Evolutionary conservation across 129 eudicot genomes (phyloP).

Genomic region (Lonicera japonica): DNA sequence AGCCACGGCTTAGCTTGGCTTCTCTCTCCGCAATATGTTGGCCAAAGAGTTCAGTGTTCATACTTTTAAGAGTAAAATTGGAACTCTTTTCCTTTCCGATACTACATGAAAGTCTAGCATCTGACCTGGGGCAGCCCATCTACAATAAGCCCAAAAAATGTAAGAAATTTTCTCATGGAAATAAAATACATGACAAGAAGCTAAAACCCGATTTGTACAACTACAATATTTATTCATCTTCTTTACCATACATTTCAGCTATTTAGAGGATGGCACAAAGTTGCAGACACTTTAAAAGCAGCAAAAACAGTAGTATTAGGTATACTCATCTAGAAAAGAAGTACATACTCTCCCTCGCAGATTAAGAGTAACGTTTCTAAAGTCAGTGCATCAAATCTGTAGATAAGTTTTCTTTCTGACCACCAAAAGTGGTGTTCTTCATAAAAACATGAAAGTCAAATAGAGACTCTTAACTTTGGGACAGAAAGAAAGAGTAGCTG

Average conservation of each 20-base stretch:
- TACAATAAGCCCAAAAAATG: slow-evolving; percentile 13
- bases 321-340: too few species aligned
- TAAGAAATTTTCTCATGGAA: not conserved
- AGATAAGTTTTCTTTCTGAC: too few species aligned
- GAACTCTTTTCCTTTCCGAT: slow-evolving; percentile 11
- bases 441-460: too few species aligned
- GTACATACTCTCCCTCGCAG: too few species aligned
- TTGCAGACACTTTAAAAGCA: too few species aligned
- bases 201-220: not conserved
- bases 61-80: slow-evolving; percentile 19
- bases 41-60: slow-evolving; percentile 24
- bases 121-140: slow-evolving; percentile 28
- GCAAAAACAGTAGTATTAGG: too few species aligned
- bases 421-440: too few species aligned
- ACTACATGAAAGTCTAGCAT: slow-evolving; percentile 7
- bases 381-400: too few species aligned
- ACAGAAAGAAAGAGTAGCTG: too few species aligned
- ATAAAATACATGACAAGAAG: not conserved
- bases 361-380: too few species aligned
- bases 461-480: too few species aligned
- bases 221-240: not conserved
- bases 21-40: slow-evolving; percentile 13
- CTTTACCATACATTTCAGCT: not conserved
- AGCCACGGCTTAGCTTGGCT: slow-evolving; percentile 18
- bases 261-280: too few species aligned